Conservation (phyloP, 2,329 filamentous ascomycete species). For the Epichloe gansuensis region DNA sequence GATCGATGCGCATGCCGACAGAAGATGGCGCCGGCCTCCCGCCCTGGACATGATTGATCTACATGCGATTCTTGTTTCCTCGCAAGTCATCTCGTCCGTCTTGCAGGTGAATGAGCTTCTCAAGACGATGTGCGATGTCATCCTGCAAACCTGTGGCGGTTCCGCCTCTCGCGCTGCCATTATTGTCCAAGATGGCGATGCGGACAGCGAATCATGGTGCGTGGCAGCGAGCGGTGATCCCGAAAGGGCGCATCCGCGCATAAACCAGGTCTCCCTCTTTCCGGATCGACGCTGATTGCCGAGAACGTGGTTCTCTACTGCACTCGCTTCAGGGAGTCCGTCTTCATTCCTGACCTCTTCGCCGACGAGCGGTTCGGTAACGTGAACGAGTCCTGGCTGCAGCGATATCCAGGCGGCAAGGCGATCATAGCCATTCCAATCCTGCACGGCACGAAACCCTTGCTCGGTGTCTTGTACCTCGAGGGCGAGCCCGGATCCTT, state of each 20-base stretch:
- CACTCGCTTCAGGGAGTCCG: constrained; percentile 61
- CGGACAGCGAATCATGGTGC: constrained; percentile 44
- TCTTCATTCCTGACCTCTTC: constrained; percentile 62
- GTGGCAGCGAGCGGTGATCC: constrained; percentile 64
- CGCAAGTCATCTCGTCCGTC: constrained; percentile 69
- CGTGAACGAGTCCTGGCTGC: constrained; percentile 56
- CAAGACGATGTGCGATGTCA: constrained; percentile 72
- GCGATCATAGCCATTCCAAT: constrained; percentile 74
- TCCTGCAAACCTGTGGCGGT: constrained; percentile 63
- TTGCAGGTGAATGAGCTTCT: constrained; percentile 63
- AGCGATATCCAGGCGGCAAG: constrained; percentile 56
- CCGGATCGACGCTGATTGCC: constrained; percentile 55
- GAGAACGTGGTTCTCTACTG: constrained; percentile 68
- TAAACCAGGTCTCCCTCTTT: constrained; percentile 51
- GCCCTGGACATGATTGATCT: constrained; percentile 75
- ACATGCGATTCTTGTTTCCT: constrained; percentile 65
- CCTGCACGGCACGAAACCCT: constrained; percentile 54
- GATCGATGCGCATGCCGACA: constrained; percentile 41
- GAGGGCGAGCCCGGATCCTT: constrained; percentile 66
- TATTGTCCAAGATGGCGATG: constrained; percentile 56
- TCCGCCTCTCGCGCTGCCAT: constrained; percentile 61
- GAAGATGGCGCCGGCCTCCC: constrained; percentile 50
- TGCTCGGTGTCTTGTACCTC: constrained; percentile 64
- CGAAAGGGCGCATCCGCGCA: constrained; percentile 57
- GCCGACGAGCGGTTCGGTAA: constrained; percentile 70